phyloP scores from a whole-genome alignment of 169 alveolate genomes.

The Blepharisma undulans region DNA sequence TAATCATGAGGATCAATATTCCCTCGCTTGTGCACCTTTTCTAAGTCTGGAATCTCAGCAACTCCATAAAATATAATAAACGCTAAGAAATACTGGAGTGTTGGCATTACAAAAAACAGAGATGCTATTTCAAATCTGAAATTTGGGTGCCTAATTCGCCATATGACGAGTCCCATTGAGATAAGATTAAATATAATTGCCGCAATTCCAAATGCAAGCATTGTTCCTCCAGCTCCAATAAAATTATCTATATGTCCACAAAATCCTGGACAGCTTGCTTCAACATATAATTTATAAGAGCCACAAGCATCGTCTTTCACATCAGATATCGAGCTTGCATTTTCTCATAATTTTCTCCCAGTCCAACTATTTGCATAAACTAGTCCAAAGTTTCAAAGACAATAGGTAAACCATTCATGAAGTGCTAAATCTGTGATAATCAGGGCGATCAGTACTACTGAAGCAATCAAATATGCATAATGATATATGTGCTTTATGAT shows the following conservation, averaged over 20 bases:
- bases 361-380: not conserved
- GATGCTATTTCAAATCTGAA: not conserved
- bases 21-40: not conserved
- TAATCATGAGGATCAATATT: not conserved
- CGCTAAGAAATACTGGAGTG: not conserved
- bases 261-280: not conserved
- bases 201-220: not conserved
- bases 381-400: not conserved
- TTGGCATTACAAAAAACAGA: not conserved
- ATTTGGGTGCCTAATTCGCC: not conserved
- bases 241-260: not conserved
- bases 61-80: not conserved
- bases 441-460: not conserved
- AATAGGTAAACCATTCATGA: not conserved
- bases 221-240: not conserved
- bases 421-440: not conserved
- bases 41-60: not conserved
- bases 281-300: not conserved
- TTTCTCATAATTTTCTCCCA: not conserved
- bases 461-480: not conserved
- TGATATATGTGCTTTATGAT: not conserved
- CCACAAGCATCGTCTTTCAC: not conserved
- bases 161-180: not conserved
- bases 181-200: not conserved
- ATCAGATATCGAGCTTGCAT: not conserved